Base-by-base conservation (phyloP, 2,329 filamentous ascomycete species). In the Didymella pinodella region DNA sequence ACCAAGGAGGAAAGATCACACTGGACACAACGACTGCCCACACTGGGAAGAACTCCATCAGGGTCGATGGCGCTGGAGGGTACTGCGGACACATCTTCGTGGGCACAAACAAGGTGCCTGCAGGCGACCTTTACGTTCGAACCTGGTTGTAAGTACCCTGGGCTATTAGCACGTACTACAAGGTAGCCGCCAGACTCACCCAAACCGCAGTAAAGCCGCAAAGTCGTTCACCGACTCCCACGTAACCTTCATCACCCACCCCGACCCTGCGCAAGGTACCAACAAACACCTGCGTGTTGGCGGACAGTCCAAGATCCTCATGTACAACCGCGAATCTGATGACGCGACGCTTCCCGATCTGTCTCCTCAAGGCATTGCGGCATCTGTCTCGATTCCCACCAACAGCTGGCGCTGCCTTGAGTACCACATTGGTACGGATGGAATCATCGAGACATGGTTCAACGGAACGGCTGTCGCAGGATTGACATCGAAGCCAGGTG, bases 11-110 rank as follows among this genome's bases (percentile, higher is more conserved):
- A 36, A 82, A 78, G 57, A 80, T 88, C 53, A 79, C 75, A 1
- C 83, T 88, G 12, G 86, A 88, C 66, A 86, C 75, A 63, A 78
- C 84, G 38, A 84, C 79, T 0, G 84, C 83, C 0, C 84, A 87
- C 67, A 70, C 66, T 12, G 74, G 74, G 84, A 48, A 98, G 87
- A 65, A 93, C 85, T 75, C 88, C 83, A 75, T 99, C 95, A 2
- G 93, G 90, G 73, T 87, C 73, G 73, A 86, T 80, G 67, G 91
- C 82, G 60, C 92, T 85, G 10, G 90, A 86, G 16, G 86, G 6
- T 75, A 70, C 58, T 75, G 74, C 49, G 74, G 74, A 31, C 85
- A 88, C 68, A 84, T 86, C 45, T 88, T 88, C 75, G 83, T 88
- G 57, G 85, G 85, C 58, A 87, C 85, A 1, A 84, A 77, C 1